Percentiles rank a stretch among this genome's conserved stretches.
Evolutionary conservation across 441 rosid species (phyloP).

Genomic region (Syzygium malaccense): DNA sequence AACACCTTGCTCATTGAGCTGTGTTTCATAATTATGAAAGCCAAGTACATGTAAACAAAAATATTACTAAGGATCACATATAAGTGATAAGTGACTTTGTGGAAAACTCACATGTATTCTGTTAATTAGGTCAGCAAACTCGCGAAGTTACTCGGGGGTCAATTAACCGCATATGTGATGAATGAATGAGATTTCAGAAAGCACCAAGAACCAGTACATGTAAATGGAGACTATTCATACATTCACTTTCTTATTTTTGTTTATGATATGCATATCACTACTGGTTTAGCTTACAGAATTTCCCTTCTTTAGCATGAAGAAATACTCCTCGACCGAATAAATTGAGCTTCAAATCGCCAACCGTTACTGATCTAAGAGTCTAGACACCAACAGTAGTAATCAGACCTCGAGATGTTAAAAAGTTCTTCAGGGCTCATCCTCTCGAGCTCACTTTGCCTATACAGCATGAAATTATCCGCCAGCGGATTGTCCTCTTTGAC

Average conservation of each 20-base stretch:
- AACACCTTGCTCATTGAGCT: background rate
- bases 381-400: constrained; percentile 88
- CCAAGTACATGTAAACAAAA: background rate
- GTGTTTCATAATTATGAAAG: background rate
- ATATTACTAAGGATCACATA: background rate
- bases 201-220: background rate
- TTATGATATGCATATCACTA: background rate
- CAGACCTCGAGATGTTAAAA: constrained; percentile 64
- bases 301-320: background rate
- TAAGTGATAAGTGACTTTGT: background rate
- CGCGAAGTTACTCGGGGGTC: background rate
- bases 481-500: constrained; percentile 47
- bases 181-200: background rate
- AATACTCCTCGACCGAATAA: background rate
- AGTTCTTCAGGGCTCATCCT: constrained; percentile 67
- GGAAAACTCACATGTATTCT: background rate
- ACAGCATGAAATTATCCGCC: constrained; percentile 51
- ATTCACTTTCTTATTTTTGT: background rate
- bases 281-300: background rate
- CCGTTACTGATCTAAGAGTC: constrained; percentile 26
- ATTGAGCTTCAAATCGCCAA: background rate
- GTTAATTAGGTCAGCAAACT: background rate
- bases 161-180: background rate
- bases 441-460: constrained; percentile 81
- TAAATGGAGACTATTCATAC: background rate